These are phyloP conservation scores for Metschnikowia borealis DNA, from an alignment of 805 yeast species.

Conservation along the genomic window DNA sequence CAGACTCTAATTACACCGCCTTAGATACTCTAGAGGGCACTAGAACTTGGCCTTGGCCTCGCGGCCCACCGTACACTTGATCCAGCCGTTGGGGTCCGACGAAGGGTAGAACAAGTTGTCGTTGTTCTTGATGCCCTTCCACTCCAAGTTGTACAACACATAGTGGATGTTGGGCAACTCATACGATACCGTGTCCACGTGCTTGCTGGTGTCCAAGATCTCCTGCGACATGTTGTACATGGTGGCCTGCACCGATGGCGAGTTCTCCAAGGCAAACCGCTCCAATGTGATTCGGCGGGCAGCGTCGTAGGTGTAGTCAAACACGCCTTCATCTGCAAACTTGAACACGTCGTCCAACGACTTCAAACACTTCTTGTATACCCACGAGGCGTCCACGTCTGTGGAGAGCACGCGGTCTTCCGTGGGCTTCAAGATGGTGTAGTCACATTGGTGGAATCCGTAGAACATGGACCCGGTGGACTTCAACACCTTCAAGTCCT, in stretches of 20 bases:
- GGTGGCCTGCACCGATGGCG: slow-evolving; percentile 95
- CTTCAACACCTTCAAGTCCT: slow-evolving; percentile 79
- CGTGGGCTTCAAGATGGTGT: slow-evolving; percentile 82
- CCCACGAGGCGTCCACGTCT: slow-evolving; percentile 74
- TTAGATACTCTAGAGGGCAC: background rate
- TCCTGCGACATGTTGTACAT: slow-evolving; percentile 88
- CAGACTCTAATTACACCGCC: no score
- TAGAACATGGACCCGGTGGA: slow-evolving; percentile 91
- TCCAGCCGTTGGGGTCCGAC: slow-evolving; percentile 90
- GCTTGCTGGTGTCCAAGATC: slow-evolving; percentile 56
- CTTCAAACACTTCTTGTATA: slow-evolving; percentile 45
- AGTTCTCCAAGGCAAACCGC: slow-evolving; percentile 77
- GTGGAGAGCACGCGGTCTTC: slow-evolving; percentile 84
- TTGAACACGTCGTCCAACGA: slow-evolving; percentile 46
- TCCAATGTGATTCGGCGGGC: slow-evolving; percentile 71
- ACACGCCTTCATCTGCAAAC: slow-evolving; percentile 56
- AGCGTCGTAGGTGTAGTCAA: slow-evolving; percentile 58
- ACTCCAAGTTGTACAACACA: slow-evolving; percentile 70
- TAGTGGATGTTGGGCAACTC: slow-evolving; percentile 90
- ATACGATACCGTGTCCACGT: slow-evolving; percentile 64
- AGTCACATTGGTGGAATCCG: slow-evolving; percentile 82
- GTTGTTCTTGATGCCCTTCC: slow-evolving; percentile 81
- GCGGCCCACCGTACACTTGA: slow-evolving; percentile 83
- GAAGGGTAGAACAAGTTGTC: slow-evolving; percentile 85
- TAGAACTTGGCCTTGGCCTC: slow-evolving; percentile 44